Conservation (phyloP, 2,329 filamentous ascomycete genomes). For the Endoconidiophora polonica region DNA sequence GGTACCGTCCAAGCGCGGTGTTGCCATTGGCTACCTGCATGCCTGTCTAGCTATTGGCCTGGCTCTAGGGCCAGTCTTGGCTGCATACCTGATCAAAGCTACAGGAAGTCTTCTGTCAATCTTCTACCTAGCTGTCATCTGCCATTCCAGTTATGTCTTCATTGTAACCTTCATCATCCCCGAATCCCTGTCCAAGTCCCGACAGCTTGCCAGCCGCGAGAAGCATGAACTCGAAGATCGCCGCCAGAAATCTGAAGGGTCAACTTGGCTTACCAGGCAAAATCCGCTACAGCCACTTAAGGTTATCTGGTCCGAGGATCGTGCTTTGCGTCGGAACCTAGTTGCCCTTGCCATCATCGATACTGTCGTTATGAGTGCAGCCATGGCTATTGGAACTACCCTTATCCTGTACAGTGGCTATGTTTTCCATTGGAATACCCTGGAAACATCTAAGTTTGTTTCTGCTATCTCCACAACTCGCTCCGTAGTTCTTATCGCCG, state of each 20-base stretch:
- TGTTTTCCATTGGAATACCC: slow-evolving; percentile 66
- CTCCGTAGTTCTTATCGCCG: slow-evolving; percentile 54
- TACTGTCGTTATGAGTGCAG: slow-evolving; percentile 62
- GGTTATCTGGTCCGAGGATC: slow-evolving; percentile 29
- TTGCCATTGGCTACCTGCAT: slow-evolving; percentile 79
- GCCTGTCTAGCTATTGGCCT: slow-evolving; percentile 80
- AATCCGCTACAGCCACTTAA: slow-evolving; percentile 65
- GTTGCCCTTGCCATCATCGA: slow-evolving; percentile 65
- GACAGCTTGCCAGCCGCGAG: slow-evolving; percentile 53
- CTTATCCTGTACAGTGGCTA: slow-evolving; percentile 69
- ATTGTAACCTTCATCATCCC: slow-evolving; percentile 59
- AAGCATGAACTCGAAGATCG: slow-evolving; percentile 35
- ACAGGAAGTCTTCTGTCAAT: slow-evolving; percentile 62
- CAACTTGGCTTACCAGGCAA: slow-evolving; percentile 23
- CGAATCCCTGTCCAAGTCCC: slow-evolving; percentile 63
- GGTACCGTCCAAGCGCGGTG: slow-evolving; percentile 57
- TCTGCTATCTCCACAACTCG: slow-evolving; percentile 63
- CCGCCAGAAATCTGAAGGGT: slow-evolving; percentile 16
- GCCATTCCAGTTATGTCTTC: slow-evolving; percentile 57
- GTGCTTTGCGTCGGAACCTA: slow-evolving; percentile 59
- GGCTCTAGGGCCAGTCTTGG: slow-evolving; percentile 67
- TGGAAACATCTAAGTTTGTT: slow-evolving; percentile 66
- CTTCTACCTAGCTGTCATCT: slow-evolving; percentile 64
- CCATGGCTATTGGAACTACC: slow-evolving; percentile 64
- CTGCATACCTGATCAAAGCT: slow-evolving; percentile 61